phyloP scores from a whole-genome alignment of 2,329 filamentous ascomycete genomes.

The Nemania sp. region DNA sequence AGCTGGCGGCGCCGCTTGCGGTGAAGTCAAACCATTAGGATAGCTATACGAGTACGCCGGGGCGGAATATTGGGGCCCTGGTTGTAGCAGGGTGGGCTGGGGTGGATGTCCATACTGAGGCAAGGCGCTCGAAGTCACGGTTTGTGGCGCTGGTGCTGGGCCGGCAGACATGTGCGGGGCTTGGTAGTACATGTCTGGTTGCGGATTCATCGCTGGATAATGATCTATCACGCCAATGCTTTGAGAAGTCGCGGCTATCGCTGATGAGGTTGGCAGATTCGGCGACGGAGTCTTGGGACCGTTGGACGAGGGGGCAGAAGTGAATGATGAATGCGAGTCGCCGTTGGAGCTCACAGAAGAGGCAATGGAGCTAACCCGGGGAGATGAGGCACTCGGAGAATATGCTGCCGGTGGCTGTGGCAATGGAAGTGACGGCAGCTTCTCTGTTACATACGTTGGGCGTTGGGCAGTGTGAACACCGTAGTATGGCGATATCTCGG shows the following conservation, averaged over 20 bases:
- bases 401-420: conserved; percentile 70
- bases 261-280: conserved; percentile 57
- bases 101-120: conserved; percentile 80
- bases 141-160: conserved; percentile 73
- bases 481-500: conserved; percentile 69
- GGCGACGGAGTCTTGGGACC: conserved; percentile 80
- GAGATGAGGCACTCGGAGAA: conserved; percentile 72
- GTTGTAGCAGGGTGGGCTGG: conserved; percentile 69
- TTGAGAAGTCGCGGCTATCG: conserved; percentile 47
- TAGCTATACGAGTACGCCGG: conserved; percentile 75
- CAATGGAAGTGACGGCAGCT: conserved; percentile 70
- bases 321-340: conserved; percentile 59
- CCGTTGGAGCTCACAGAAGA: conserved; percentile 56
- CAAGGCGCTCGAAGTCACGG: conserved; percentile 73
- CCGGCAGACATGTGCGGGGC: conserved; percentile 75
- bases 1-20: conserved; percentile 67
- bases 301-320: conserved; percentile 59
- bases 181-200: conserved; percentile 84
- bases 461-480: conserved; percentile 68
- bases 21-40: conserved; percentile 76
- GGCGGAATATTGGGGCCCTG: conserved; percentile 71
- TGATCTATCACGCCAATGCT: conserved; percentile 46
- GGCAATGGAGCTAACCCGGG: conserved; percentile 75
- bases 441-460: conserved; percentile 70
- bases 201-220: conserved; percentile 76